phyloP scores from a whole-genome alignment of 2,329 filamentous ascomycete species.

The Talaromyces verruculosus region DNA sequence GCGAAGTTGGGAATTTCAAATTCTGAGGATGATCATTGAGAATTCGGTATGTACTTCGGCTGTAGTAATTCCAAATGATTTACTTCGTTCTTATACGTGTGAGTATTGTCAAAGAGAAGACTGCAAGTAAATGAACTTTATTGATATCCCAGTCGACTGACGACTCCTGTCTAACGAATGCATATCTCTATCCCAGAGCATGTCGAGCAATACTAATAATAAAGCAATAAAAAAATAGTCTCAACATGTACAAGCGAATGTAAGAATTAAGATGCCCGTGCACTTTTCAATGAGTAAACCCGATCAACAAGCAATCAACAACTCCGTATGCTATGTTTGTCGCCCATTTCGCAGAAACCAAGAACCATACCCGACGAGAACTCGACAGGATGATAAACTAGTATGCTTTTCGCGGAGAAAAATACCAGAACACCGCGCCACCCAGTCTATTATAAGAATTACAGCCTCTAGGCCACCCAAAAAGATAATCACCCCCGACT shows the following conservation, averaged over 20 bases:
- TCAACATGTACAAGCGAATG: constrained; percentile 21
- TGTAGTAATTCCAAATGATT: background rate
- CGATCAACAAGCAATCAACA: constrained; percentile 12
- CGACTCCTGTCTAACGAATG: constrained; percentile 7
- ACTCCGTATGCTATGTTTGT: constrained; percentile 17
- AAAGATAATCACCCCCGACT: constrained; percentile 4
- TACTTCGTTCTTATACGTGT: too few relatives aligned
- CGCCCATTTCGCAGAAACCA: background rate
- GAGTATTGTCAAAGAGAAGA: background rate
- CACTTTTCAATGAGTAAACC: background rate
- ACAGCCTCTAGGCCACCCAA: background rate
- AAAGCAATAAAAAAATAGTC: constrained; percentile 3
- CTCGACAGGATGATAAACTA: background rate
- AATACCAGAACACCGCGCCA: constrained; percentile 18
- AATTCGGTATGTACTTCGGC: background rate
- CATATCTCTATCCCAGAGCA: background rate
- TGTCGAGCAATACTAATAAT: constrained; percentile 1
- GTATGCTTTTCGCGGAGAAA: background rate
- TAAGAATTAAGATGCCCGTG: constrained; percentile 10
- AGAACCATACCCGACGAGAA: background rate
- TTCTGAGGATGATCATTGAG: background rate
- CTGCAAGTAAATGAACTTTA: background rate
- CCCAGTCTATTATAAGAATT: constrained; percentile 19
- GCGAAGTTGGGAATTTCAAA: background rate
- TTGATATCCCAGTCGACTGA: background rate